A percentile compares a stretch with the other conserved stretches of the same genome.
Evolutionary conservation across 805 yeast species (phyloP).

Genomic region (Zygosaccharomyces bisporus): DNA sequence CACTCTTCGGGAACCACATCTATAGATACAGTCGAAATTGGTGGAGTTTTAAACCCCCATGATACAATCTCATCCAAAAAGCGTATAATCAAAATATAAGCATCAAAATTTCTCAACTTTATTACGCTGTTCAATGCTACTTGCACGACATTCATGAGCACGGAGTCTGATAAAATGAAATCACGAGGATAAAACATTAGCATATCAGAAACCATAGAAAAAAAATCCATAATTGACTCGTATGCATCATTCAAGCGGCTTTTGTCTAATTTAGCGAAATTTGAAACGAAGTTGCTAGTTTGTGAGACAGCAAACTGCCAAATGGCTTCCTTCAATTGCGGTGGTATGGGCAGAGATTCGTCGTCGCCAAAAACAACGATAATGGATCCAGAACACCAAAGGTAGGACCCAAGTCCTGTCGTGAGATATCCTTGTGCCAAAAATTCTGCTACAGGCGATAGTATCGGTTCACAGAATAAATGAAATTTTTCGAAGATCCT

Average conservation of each 20-base stretch:
- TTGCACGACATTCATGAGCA: constrained; percentile 52
- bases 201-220: constrained; percentile 72
- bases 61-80: constrained; percentile 75
- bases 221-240: constrained; percentile 83
- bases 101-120: constrained; percentile 63
- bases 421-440: constrained; percentile 66
- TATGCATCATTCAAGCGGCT: constrained; percentile 25
- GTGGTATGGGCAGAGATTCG: constrained; percentile 34
- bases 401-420: constrained; percentile 73
- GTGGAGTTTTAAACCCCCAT: constrained; percentile 82
- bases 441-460: constrained; percentile 61
- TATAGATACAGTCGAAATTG: constrained; percentile 59
- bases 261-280: constrained; percentile 32
- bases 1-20: constrained; percentile 54
- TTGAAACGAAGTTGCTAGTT: constrained; percentile 51
- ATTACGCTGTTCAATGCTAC: constrained; percentile 50
- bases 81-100: constrained; percentile 66
- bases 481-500: constrained; percentile 52
- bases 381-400: constrained; percentile 85
- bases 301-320: constrained; percentile 75
- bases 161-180: constrained; percentile 35
- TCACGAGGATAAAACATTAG: constrained; percentile 60
- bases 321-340: constrained; percentile 51
- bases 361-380: constrained; percentile 69
- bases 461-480: constrained; percentile 43